These are phyloP conservation scores for Aspergillus kassunensis DNA, from an alignment of 495 filamentous ascomycete genomes.

Conservation along the genomic window DNA sequence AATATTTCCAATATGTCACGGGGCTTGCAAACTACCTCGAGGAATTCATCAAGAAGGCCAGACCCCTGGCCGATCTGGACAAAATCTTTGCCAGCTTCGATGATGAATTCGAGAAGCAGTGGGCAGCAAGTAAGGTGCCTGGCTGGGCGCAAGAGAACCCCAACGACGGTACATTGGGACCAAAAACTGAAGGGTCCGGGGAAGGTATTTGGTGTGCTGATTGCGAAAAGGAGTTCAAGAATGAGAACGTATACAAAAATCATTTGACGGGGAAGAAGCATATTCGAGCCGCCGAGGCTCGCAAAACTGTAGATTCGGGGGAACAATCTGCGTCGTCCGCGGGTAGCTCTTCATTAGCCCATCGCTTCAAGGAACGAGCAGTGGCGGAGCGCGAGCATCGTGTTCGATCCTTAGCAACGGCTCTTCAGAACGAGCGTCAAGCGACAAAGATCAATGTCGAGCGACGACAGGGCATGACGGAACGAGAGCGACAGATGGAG, in stretches of 20 bases:
- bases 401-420: slow-evolving; percentile 67
- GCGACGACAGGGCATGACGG: slow-evolving; percentile 92
- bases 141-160: slow-evolving; percentile 69
- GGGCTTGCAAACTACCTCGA: slow-evolving; percentile 78
- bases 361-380: slow-evolving; percentile 78
- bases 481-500: slow-evolving; percentile 88
- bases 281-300: slow-evolving; percentile 68
- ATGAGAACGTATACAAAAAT: slow-evolving; percentile 87
- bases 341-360: slow-evolving; percentile 33
- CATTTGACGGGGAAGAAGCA: slow-evolving; percentile 92
- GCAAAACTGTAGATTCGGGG: slow-evolving; percentile 37
- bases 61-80: slow-evolving; percentile 78
- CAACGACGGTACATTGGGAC: slow-evolving; percentile 39
- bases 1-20: slow-evolving; percentile 87
- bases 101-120: slow-evolving; percentile 75
- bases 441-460: slow-evolving; percentile 92
- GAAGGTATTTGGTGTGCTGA: slow-evolving; percentile 82
- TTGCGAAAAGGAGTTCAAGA: slow-evolving; percentile 92
- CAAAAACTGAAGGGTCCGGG: slow-evolving; percentile 53
- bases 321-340: slow-evolving; percentile 22
- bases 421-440: slow-evolving; percentile 73
- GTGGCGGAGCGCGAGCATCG: slow-evolving; percentile 87
- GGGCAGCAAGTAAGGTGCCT: slow-evolving; percentile 70
- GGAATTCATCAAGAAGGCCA: slow-evolving; percentile 72
- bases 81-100: slow-evolving; percentile 72